A percentile compares a stretch with the other conserved stretches of the same genome.
These are phyloP conservation scores for Colletotrichum tanaceti DNA, from an alignment of 2,329 filamentous ascomycete genomes.

Conservation along the genomic window DNA sequence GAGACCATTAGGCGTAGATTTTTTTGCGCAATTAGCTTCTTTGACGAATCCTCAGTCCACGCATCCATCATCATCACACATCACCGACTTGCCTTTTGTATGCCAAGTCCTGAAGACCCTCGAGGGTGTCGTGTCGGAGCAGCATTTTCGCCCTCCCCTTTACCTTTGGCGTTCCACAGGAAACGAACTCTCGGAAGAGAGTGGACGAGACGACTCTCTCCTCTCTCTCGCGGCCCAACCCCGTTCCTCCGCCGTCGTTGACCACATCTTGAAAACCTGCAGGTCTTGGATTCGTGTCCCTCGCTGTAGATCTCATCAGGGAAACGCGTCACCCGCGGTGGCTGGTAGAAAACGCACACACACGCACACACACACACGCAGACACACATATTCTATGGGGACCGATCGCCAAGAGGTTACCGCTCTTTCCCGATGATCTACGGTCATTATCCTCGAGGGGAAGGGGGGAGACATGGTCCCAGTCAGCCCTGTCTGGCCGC, in stretches of 20 bases:
- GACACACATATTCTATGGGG: neutral
- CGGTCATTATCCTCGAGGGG: neutral
- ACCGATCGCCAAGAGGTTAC: constrained; percentile 2
- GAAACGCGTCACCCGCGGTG: constrained; percentile 4
- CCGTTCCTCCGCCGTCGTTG: neutral
- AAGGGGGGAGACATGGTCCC: neutral
- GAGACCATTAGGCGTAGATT: constrained; percentile 12
- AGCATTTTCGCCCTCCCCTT: no score
- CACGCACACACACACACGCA: no score
- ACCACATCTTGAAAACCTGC: neutral
- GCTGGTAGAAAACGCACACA: neutral
- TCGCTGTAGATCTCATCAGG: neutral
- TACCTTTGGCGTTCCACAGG: no score
- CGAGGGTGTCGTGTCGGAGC: no score
- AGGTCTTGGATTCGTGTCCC: neutral
- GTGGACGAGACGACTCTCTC: neutral
- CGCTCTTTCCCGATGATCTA: constrained; percentile 15
- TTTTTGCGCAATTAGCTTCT: constrained; percentile 20
- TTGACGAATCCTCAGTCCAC: constrained; percentile 19
- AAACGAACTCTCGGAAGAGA: neutral
- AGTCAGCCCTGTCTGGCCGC: constrained; percentile 11
- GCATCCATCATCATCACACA: neutral
- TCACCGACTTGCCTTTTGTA: neutral
- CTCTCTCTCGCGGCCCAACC: neutral
- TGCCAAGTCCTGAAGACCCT: neutral